These are phyloP conservation scores for Fennellomyces sp. DNA, from an alignment of 371 early-diverging fungal species.

Conservation along the genomic window DNA sequence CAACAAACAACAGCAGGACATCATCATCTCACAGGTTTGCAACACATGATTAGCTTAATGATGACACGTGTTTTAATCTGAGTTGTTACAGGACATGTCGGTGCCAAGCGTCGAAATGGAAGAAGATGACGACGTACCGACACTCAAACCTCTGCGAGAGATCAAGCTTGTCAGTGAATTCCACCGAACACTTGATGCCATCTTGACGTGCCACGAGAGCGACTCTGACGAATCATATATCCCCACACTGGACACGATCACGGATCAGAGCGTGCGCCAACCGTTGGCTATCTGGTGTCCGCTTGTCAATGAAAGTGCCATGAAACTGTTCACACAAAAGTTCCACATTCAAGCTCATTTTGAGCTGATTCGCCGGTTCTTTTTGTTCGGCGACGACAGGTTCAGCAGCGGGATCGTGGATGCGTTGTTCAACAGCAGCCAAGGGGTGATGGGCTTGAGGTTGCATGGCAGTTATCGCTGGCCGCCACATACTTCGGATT, in stretches of 20 bases:
- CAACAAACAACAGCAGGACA: neutral
- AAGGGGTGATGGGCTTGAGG: neutral
- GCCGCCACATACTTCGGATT: slow-evolving; percentile 47
- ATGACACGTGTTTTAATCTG: neutral
- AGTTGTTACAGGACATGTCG: neutral
- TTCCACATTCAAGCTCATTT: slow-evolving; percentile 49
- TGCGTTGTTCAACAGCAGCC: slow-evolving; percentile 28
- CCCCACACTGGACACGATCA: slow-evolving; percentile 37
- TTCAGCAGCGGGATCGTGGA: slow-evolving; percentile 38
- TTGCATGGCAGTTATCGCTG: slow-evolving; percentile 18
- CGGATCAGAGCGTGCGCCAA: slow-evolving; percentile 28
- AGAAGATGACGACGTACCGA: neutral
- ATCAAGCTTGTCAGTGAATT: slow-evolving; percentile 8
- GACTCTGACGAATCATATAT: slow-evolving; percentile 20
- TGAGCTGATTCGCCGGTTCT: slow-evolving; percentile 33
- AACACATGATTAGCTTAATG: neutral
- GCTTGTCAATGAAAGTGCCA: slow-evolving; percentile 46
- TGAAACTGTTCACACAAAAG: slow-evolving; percentile 49
- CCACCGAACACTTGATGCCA: slow-evolving; percentile 16
- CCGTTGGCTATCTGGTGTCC: slow-evolving; percentile 45
- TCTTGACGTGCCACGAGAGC: slow-evolving; percentile 7
- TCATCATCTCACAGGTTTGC: no score
- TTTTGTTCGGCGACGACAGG: slow-evolving; percentile 41
- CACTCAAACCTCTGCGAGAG: neutral
- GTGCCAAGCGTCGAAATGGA: slow-evolving; percentile 3